A percentile compares a stretch with the other conserved stretches of the same genome.
Conservation (phyloP, 345 rosid species). For the Carallia brachiata region DNA sequence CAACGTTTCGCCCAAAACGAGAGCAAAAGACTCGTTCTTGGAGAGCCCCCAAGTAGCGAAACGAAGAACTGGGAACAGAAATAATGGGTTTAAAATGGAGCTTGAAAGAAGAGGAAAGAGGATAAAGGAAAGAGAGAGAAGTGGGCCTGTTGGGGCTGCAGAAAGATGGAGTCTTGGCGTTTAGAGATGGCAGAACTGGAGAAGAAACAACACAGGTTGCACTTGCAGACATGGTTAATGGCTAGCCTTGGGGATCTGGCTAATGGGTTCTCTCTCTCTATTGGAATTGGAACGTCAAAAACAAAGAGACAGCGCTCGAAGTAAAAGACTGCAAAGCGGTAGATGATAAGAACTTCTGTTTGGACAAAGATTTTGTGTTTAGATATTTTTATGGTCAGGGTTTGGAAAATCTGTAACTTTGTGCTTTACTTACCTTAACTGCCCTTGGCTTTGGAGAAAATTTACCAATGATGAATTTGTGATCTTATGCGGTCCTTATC, state of each 20-base stretch:
- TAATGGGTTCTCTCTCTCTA: too few relatives aligned
- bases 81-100: constrained; percentile 29
- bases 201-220: constrained; percentile 39
- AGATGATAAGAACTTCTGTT: constrained; percentile 8
- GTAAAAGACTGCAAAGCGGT: too few relatives aligned
- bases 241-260: constrained; percentile 4
- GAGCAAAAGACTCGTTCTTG: constrained; percentile 21
- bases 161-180: constrained; percentile 45
- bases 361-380: background rate
- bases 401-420: background rate
- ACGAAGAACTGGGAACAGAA: constrained; percentile 37
- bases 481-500: too few relatives aligned
- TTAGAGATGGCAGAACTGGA: constrained; percentile 55
- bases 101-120: constrained; percentile 32
- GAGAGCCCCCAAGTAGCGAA: constrained; percentile 10
- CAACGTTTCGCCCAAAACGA: constrained; percentile 55
- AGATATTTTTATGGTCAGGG: constrained; percentile 1
- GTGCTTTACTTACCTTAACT: background rate
- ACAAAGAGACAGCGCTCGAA: too few relatives aligned
- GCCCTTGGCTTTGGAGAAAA: too few relatives aligned
- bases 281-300: too few relatives aligned
- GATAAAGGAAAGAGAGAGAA: constrained; percentile 35
- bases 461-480: too few relatives aligned
- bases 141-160: constrained; percentile 34
- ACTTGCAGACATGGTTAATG: constrained; percentile 20